Conservation (phyloP, 1,139 yeast genomes). For the Nadsonia starkeyi-henricii region DNA sequence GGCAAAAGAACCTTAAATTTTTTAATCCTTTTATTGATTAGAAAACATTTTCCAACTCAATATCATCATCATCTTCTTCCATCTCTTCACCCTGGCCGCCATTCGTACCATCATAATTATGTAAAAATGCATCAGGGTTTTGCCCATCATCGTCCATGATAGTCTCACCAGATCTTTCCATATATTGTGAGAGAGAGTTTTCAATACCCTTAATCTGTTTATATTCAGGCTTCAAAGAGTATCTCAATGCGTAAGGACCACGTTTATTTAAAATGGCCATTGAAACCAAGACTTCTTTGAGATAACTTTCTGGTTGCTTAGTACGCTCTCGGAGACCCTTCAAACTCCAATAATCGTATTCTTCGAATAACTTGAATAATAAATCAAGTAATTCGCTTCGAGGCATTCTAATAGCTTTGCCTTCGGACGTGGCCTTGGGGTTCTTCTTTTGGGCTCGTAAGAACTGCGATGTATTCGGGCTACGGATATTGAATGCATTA, state of each 20-base stretch:
- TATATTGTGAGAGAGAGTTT: constrained; percentile 16
- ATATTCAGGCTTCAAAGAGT: constrained; percentile 81
- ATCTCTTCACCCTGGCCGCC: constrained; percentile 7
- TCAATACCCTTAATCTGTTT: constrained; percentile 37
- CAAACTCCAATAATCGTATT: constrained; percentile 93
- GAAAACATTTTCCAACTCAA: constrained; percentile 6
- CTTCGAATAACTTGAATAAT: constrained; percentile 79
- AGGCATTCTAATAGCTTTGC: constrained; percentile 89
- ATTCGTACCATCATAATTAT: background rate
- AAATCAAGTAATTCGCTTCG: constrained; percentile 82
- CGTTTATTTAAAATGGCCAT: constrained; percentile 83
- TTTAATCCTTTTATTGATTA: background rate
- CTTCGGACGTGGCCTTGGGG: constrained; percentile 40
- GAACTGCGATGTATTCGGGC: constrained; percentile 16
- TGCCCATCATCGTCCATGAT: background rate
- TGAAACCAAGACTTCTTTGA: constrained; percentile 80
- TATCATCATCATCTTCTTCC: constrained; percentile 11
- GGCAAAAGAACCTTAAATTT: too few relatives aligned
- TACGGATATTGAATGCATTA: constrained; percentile 56
- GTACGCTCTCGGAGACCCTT: constrained; percentile 90
- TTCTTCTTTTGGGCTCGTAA: constrained; percentile 24
- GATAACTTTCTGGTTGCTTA: constrained; percentile 86
- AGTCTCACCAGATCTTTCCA: constrained; percentile 8
- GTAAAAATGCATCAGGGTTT: background rate
- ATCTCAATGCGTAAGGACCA: constrained; percentile 92